These are phyloP conservation scores for Penicillium brasilianum DNA, from an alignment of 2,329 filamentous ascomycete genomes.

Conservation along the genomic window DNA sequence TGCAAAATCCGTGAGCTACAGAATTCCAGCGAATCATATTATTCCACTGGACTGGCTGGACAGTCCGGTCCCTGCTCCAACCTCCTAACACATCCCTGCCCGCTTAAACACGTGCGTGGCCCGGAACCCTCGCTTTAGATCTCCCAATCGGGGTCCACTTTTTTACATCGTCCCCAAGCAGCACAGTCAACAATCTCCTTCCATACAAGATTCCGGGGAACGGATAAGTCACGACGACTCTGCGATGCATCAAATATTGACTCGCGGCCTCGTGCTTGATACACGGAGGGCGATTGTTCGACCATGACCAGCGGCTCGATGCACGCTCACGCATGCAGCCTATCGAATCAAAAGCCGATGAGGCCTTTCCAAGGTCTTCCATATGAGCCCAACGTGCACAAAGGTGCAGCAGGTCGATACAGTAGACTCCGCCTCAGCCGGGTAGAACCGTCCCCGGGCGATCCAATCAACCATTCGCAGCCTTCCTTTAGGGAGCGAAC, in stretches of 20 bases:
- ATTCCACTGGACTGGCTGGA: not conserved
- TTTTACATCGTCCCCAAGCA: not conserved
- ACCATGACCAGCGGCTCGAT: not conserved
- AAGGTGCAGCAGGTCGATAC: not conserved
- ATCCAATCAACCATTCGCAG: not conserved
- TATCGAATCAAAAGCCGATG: not conserved
- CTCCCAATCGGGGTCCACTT: not conserved
- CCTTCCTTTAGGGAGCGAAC: not conserved
- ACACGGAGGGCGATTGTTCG: too few relatives aligned
- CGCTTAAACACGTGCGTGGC: slow-evolving; percentile 1
- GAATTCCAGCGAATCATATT: not conserved
- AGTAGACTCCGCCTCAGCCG: slow-evolving; percentile 4
- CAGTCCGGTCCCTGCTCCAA: not conserved
- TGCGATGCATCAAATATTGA: not conserved
- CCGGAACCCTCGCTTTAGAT: not conserved
- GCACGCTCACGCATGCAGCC: not conserved
- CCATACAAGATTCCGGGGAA: too few relatives aligned
- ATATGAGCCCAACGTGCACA: not conserved
- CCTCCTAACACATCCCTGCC: not conserved
- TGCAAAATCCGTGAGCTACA: not conserved
- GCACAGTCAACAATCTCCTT: not conserved
- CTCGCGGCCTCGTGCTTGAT: not conserved
- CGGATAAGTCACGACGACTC: not conserved
- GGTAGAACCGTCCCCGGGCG: slow-evolving; percentile 5
- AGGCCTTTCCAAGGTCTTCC: not conserved